Percentiles rank a stretch among this genome's conserved stretches.
Evolutionary conservation across 495 filamentous ascomycete genomes (phyloP).

Genomic region (Pseudomonodictys pantanalensis): DNA sequence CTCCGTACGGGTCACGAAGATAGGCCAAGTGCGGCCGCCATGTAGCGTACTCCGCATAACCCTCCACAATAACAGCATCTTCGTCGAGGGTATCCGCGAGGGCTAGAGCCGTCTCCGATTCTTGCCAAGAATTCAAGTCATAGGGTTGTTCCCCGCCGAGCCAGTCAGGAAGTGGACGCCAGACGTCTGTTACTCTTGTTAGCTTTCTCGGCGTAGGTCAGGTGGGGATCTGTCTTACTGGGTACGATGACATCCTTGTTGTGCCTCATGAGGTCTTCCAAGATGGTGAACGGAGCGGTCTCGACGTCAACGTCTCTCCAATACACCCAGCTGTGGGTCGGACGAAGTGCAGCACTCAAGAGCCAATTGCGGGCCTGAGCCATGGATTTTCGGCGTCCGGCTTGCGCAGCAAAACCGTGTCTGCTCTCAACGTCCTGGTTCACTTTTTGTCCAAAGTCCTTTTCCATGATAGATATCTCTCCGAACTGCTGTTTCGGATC

Average conservation of each 20-base stretch:
- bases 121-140: slow-evolving; percentile 98
- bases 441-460: slow-evolving; percentile 98
- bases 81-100: slow-evolving; percentile 95
- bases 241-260: slow-evolving; percentile 99
- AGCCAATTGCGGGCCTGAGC: slow-evolving; percentile 98
- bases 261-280: slow-evolving; percentile 98
- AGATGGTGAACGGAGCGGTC: slow-evolving; percentile 90
- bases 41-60: slow-evolving; percentile 98
- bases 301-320: slow-evolving; percentile 99
- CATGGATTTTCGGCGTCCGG: slow-evolving; percentile 91
- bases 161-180: slow-evolving; percentile 98
- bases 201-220: not conserved
- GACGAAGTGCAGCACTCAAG: slow-evolving; percentile 85
- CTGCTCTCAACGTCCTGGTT: slow-evolving; percentile 97
- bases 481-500: slow-evolving; percentile 82
- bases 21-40: slow-evolving; percentile 98
- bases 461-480: slow-evolving; percentile 96
- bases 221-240: slow-evolving; percentile 61
- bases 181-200: slow-evolving; percentile 69
- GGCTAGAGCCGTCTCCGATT: slow-evolving; percentile 92
- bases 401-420: slow-evolving; percentile 96
- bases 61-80: slow-evolving; percentile 98
- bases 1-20: slow-evolving; percentile 92
- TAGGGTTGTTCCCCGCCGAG: slow-evolving; percentile 98
- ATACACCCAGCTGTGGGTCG: slow-evolving; percentile 98